Base-by-base conservation (phyloP, 352 stramenopile genomes). In the Globisporangium nodosum region DNA sequence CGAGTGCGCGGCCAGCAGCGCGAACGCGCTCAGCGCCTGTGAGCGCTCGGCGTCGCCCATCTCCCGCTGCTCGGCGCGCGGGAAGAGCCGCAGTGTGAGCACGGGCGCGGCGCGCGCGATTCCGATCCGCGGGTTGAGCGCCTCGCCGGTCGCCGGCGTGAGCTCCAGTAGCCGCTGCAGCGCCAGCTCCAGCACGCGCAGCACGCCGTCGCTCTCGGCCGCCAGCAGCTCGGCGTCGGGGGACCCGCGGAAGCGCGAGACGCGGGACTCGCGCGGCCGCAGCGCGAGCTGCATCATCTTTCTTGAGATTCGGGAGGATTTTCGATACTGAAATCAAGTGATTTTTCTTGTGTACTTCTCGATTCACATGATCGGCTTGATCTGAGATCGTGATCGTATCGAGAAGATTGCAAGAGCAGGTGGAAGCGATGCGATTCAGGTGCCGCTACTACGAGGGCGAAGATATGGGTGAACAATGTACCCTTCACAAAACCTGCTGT, bases 21-120 rank as follows among this genome's bases (percentile, higher is more conserved):
- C 42, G 7, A 63, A 58, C 11, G 50, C 50, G 6, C 37, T 37
- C 15, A 63, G 40, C 1, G 43, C 27, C 16, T 13, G 15, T 21
- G 42, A 8, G 16, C 18, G 18, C 7, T 46, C 43, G 11, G 15
- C 31, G 24, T 46, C 49, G 6, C 13, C 16, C 42, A 50, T 21
- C 45, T 35, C 18, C 7, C 40, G 37, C 8, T 18, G 20, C 5
- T 24, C 13, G 13, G 20, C 9, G 31, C 30, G 33, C 7, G 16
- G 3, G 13, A 45, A 52, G 35, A 61, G 45, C 18, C 15, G n/a
- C n/a, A 63, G 33, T 15, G 35, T 49, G n/a, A 58, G 50, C 15
- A 49, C 42, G 9, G 40, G 58, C 20, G 40, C 15, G 1, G 48
- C 9, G 12, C 21, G 45, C 45, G 43, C 20, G 43, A 16, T 11